These are phyloP conservation scores for Leccinellum luteum DNA, from an alignment of 768 basidiomycete species.

Conservation along the genomic window DNA sequence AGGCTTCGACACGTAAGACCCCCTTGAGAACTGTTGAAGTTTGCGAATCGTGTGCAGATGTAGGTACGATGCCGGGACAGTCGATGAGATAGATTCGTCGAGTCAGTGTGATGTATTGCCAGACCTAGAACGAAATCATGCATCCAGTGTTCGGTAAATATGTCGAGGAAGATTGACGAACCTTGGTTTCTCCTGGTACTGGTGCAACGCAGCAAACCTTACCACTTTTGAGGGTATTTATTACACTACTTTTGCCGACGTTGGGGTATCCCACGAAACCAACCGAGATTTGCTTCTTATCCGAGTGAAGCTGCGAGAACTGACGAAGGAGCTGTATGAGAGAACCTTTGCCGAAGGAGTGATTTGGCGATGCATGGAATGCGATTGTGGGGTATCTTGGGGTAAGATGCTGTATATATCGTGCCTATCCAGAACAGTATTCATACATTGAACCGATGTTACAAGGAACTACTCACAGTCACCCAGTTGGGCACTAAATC, in stretches of 20 bases:
- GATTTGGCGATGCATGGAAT: slow-evolving; percentile 98
- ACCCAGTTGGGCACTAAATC: slow-evolving; percentile 99
- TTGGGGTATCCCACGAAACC: slow-evolving; percentile 99
- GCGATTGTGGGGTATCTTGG: slow-evolving; percentile 95
- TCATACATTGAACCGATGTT: neutral
- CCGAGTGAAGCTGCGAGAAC: slow-evolving; percentile 94
- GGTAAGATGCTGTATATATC: slow-evolving; percentile 93
- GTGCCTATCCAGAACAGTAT: slow-evolving; percentile 53
- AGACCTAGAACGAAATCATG: slow-evolving; percentile 49
- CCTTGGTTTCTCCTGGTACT: slow-evolving; percentile 96
- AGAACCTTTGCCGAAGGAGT: slow-evolving; percentile 98
- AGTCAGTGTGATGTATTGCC: slow-evolving; percentile 99
- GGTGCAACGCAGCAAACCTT: slow-evolving; percentile 98
- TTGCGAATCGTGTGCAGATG: slow-evolving; percentile 87
- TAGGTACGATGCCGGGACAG: slow-evolving; percentile 96
- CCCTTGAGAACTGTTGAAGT: slow-evolving; percentile 94
- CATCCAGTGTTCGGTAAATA: neutral
- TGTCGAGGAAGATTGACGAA: slow-evolving; percentile 16
- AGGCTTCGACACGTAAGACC: slow-evolving; percentile 92
- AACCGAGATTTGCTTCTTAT: slow-evolving; percentile 99
- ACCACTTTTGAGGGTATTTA: slow-evolving; percentile 97
- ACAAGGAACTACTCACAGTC: slow-evolving; percentile 59
- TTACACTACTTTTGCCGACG: slow-evolving; percentile 95
- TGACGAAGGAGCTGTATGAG: slow-evolving; percentile 96
- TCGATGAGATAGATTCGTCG: slow-evolving; percentile 98